phyloP scores from a whole-genome alignment of 2,329 filamentous ascomycete species.

The Paraphaeosphaeria sporulosa region DNA sequence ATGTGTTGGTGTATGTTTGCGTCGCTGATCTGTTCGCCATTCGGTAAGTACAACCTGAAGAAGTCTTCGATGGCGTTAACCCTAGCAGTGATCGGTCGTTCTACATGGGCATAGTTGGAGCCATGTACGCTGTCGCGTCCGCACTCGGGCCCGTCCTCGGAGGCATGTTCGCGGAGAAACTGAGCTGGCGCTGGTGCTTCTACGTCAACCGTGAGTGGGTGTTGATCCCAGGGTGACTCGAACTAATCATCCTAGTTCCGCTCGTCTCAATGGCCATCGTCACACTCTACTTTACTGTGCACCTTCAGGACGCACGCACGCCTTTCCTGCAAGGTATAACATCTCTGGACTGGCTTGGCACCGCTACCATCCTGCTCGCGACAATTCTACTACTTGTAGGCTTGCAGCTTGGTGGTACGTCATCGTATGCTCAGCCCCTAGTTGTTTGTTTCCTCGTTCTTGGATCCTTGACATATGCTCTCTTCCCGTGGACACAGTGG shows the following conservation, averaged over 20 bases:
- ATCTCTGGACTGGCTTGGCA: slow-evolving; percentile 63
- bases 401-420: slow-evolving; percentile 59
- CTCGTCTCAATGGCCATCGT: slow-evolving; percentile 59
- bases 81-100: slow-evolving; percentile 54
- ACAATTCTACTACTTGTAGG: slow-evolving; percentile 61
- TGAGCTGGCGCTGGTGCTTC: slow-evolving; percentile 62
- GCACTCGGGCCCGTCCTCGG: slow-evolving; percentile 62
- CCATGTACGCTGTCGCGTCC: slow-evolving; percentile 64
- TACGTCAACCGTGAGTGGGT: slow-evolving; percentile 39
- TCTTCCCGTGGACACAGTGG: slow-evolving; percentile 69
- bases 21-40: slow-evolving; percentile 63
- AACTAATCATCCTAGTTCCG: slow-evolving; percentile 55
- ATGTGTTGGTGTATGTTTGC: slow-evolving; percentile 61
- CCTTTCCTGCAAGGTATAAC: slow-evolving; percentile 54
- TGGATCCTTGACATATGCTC: slow-evolving; percentile 52
- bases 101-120: slow-evolving; percentile 60
- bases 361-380: slow-evolving; percentile 56
- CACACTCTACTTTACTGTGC: slow-evolving; percentile 59
- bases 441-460: slow-evolving; percentile 62
- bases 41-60: slow-evolving; percentile 29
- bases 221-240: background rate
- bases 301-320: slow-evolving; percentile 62
- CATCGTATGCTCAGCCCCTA: slow-evolving; percentile 57
- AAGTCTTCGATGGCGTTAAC: background rate
- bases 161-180: slow-evolving; percentile 56